Conservation (phyloP, 139 green algal genomes). For the Picochlorum sp. region DNA sequence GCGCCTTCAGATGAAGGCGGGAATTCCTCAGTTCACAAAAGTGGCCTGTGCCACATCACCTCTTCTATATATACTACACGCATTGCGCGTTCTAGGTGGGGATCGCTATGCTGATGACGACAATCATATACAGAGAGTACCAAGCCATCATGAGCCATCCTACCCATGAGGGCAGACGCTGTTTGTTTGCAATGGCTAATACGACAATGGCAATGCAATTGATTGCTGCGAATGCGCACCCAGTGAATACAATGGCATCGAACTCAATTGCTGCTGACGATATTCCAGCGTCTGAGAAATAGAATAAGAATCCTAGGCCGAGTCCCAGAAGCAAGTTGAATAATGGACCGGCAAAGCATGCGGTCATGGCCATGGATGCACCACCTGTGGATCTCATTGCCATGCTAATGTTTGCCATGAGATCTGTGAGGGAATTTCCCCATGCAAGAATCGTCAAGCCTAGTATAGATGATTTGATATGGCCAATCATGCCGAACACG, state of each 20-base stretch:
- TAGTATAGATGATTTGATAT: slow-evolving; percentile 52
- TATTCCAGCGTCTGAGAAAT: slow-evolving; percentile 7
- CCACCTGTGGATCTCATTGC: slow-evolving; percentile 37
- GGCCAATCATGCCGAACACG: slow-evolving; percentile 48
- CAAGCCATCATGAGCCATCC: slow-evolving; percentile 56
- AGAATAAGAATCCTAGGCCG: slow-evolving; percentile 19
- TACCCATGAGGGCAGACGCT: slow-evolving; percentile 47
- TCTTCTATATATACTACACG: too few species aligned
- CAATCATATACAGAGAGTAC: slow-evolving; percentile 57
- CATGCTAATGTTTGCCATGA: slow-evolving; percentile 72
- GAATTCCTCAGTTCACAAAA: too few species aligned
- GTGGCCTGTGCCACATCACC: too few species aligned
- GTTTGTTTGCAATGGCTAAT: slow-evolving; percentile 33
- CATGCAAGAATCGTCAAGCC: slow-evolving; percentile 82
- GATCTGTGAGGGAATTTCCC: slow-evolving; percentile 82
- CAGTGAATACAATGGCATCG: slow-evolving; percentile 45
- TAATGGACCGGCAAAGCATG: slow-evolving; percentile 82
- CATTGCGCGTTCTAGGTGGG: not conserved
- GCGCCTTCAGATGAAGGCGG: too few species aligned
- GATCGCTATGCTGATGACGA: not conserved
- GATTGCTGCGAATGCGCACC: slow-evolving; percentile 43
- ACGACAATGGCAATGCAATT: slow-evolving; percentile 48
- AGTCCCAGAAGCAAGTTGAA: slow-evolving; percentile 84
- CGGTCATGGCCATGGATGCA: slow-evolving; percentile 75
- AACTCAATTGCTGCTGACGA: slow-evolving; percentile 31